Base-by-base conservation (phyloP, 805 yeast species). In the Nakazawaea ambrosiae region DNA sequence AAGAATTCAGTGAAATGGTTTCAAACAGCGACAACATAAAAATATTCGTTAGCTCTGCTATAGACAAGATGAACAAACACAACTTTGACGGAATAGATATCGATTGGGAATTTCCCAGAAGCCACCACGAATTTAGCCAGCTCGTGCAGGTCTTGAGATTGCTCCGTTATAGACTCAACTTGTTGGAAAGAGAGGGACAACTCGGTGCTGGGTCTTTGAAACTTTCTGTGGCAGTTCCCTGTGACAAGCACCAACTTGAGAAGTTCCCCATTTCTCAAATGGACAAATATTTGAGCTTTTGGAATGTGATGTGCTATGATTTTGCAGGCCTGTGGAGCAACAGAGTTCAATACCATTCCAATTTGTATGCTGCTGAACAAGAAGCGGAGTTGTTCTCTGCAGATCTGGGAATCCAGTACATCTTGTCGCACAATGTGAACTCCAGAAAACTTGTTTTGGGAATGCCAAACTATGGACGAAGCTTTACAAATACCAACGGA, bases 301-400 rank as follows among this genome's bases (percentile, higher is more conserved):
- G 89, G 82, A 89, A 90, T 53, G 55, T 92, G 41, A 90, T 90
- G 97, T 77, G 92, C 15, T 90, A 92, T 55, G 97, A 92, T 55
- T 83, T 79, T 48, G 61, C 78, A 2, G 97, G 97, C 0, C 65
- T 72, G 7, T 86, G 95, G 95, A 76, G 85, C 1, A 49, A 55
- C 0, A 45, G 33, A 3, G 72, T 81, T 0, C 80, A 71, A 2
- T 81, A 74, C 51, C 96, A 86, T 42, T 75, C 92, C 3, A 86
- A 87, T 56, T 51, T 87, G 44, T 73, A 68, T 41, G 20, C 48
- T 2, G 29, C 33, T 4, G 27, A 37, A 3, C 17, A 48, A 15
- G n/a, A n/a, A n/a, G n/a, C n/a, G n/a, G n/a, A n/a, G n/a, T n/a
- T n/a, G n/a, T n/a, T n/a, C n/a, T n/a, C n/a, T n/a, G n/a, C n/a